Evolutionary conservation across 371 early-diverging fungal species (phyloP).

Genomic region (Syncephalis plumigaleata): DNA sequence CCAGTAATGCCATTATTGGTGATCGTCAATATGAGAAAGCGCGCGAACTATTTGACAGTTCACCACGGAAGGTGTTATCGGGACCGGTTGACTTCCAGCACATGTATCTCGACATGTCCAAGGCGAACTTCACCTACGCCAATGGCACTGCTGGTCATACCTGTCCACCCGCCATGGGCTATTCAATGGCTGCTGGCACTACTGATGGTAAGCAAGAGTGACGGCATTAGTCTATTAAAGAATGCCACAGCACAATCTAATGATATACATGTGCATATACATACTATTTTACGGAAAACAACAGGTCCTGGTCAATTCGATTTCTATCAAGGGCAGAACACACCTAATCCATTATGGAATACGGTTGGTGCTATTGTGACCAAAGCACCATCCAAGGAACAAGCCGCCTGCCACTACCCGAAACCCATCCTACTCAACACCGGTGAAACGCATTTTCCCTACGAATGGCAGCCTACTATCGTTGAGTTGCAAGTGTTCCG

Average conservation of each 20-base stretch:
- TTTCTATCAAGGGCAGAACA: conserved; percentile 17
- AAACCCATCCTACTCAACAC: conserved; percentile 40
- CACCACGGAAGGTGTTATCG: too few species aligned
- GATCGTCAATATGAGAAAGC: conserved; percentile 20
- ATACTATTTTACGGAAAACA: too few species aligned
- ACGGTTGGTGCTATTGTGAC: conserved; percentile 15
- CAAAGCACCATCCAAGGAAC: conserved; percentile 10
- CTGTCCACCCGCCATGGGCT: conserved; percentile 23
- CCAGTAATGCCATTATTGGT: conserved; percentile 39
- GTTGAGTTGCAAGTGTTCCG: conserved; percentile 31
- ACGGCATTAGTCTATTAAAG: not conserved
- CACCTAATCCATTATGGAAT: conserved; percentile 21
- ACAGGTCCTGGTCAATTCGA: conserved; percentile 13
- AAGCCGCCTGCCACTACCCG: conserved; percentile 29
- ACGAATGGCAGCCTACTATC: conserved; percentile 31
- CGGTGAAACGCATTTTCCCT: conserved; percentile 26
- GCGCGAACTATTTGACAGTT: conserved; percentile 9
- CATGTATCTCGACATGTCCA: conserved; percentile 23
- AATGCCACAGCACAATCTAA: conserved; percentile 1
- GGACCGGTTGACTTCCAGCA: conserved; percentile 19
- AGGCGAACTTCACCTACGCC: conserved; percentile 9
- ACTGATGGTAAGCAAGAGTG: conserved; percentile 19
- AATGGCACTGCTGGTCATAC: conserved; percentile 9
- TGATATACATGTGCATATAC: too few species aligned
- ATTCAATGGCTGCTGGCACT: conserved; percentile 36